Evolutionary conservation across 2,329 filamentous ascomycete species (phyloP).

Genomic region (Fusarium sp.): DNA sequence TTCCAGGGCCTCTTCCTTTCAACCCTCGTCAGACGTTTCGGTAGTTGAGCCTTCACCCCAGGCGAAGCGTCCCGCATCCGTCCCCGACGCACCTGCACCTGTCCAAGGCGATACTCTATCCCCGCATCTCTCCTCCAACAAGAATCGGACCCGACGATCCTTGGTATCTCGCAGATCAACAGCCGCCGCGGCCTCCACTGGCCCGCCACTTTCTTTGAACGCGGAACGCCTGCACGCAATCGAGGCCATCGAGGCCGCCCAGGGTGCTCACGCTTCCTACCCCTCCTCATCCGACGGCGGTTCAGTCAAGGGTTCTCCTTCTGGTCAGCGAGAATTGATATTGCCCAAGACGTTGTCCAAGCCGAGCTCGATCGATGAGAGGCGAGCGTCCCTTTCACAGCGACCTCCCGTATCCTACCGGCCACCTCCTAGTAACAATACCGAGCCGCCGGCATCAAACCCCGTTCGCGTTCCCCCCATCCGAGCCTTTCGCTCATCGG

Average conservation of each 20-base stretch:
- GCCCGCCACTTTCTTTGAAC: slow-evolving; percentile 48
- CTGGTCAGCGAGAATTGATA: slow-evolving; percentile 61
- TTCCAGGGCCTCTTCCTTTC: slow-evolving; percentile 50
- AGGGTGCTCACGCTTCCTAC: slow-evolving; percentile 25
- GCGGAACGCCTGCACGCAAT: slow-evolving; percentile 49
- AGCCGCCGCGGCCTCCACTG: slow-evolving; percentile 48
- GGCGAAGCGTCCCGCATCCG: slow-evolving; percentile 42
- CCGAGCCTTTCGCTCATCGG: slow-evolving; percentile 67
- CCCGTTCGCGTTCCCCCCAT: slow-evolving; percentile 64
- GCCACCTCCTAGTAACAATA: slow-evolving; percentile 50
- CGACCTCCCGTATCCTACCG: slow-evolving; percentile 65
- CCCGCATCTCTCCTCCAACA: slow-evolving; percentile 46
- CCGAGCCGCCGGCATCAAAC: slow-evolving; percentile 48
- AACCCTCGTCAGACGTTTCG: slow-evolving; percentile 43
- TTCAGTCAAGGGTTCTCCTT: slow-evolving; percentile 39
- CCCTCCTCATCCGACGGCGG: slow-evolving; percentile 36
- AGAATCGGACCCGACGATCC: slow-evolving; percentile 53
- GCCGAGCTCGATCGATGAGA: slow-evolving; percentile 61
- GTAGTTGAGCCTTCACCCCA: slow-evolving; percentile 39
- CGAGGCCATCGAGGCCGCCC: slow-evolving; percentile 41
- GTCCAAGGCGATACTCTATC: slow-evolving; percentile 36
- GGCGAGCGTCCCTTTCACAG: slow-evolving; percentile 53
- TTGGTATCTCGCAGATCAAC: slow-evolving; percentile 53
- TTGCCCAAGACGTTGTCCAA: slow-evolving; percentile 57
- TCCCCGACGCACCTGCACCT: slow-evolving; percentile 41